These are phyloP conservation scores for Nymphaea thermarum DNA, from an alignment of 164 flowering plant species.

Conservation along the genomic window DNA sequence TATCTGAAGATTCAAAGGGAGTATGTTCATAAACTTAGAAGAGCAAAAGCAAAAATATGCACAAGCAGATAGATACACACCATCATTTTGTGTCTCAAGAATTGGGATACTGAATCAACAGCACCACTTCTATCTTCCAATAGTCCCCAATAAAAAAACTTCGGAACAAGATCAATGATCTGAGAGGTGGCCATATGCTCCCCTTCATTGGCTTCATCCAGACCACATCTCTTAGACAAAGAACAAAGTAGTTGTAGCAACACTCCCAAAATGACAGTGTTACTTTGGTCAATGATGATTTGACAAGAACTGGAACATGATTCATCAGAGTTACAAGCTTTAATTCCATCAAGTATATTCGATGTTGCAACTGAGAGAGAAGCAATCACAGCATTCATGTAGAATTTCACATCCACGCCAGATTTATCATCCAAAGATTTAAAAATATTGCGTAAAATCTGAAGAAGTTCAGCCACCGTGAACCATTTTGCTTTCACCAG, in stretches of 20 bases:
- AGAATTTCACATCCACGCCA: conserved; percentile 21
- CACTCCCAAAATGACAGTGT: conserved; percentile 32
- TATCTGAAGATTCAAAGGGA: background rate
- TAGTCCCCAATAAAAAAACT: conserved; percentile 44
- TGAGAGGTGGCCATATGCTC: conserved; percentile 17
- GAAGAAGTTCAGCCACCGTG: conserved; percentile 30
- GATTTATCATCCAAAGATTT: conserved; percentile 40
- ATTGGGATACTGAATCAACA: conserved; percentile 21
- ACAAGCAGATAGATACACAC: conserved; percentile 20
- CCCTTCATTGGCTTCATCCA: conserved; percentile 18
- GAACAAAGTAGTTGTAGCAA: conserved; percentile 62
- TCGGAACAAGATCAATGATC: conserved; percentile 36
- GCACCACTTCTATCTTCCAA: conserved; percentile 13
- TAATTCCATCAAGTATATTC: conserved; percentile 23
- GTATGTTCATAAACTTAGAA: background rate
- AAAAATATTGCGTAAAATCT: conserved; percentile 38
- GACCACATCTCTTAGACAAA: conserved; percentile 24
- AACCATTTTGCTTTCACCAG: conserved; percentile 33
- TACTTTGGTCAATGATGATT: conserved; percentile 6
- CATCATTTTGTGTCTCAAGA: conserved; percentile 74
- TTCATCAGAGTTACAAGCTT: conserved; percentile 8
- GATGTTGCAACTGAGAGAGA: conserved; percentile 32
- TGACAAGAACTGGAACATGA: conserved; percentile 5
- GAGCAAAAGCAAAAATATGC: background rate
- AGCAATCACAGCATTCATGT: conserved; percentile 21